phyloP scores from a whole-genome alignment of 306 rosid genomes.

The Arachis stenosperma region DNA sequence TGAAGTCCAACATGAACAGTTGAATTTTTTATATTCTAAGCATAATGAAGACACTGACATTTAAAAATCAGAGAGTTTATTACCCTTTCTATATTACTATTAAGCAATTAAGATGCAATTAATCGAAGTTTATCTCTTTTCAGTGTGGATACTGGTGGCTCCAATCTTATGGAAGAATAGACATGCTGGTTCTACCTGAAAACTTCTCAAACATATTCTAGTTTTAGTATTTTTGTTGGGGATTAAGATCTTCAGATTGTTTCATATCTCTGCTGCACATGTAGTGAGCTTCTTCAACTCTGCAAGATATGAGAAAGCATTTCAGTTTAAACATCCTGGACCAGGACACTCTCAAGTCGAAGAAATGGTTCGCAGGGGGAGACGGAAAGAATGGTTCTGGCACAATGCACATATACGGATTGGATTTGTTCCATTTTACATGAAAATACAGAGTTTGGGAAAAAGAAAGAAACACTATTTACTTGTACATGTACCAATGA shows the following conservation, averaged over 20 bases:
- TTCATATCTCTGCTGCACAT: slow-evolving; percentile 30
- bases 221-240: slow-evolving; percentile 26
- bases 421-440: slow-evolving; percentile 22
- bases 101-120: slow-evolving; percentile 12
- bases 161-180: slow-evolving; percentile 78
- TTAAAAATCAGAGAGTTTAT: neutral
- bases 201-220: slow-evolving; percentile 17
- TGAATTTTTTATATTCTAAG: neutral
- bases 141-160: slow-evolving; percentile 92
- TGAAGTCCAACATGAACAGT: slow-evolving; percentile 13
- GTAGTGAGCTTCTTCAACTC: slow-evolving; percentile 37
- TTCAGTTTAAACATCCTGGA: slow-evolving; percentile 28
- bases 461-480: slow-evolving; percentile 27
- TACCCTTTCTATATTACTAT: neutral
- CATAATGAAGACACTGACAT: slow-evolving; percentile 5
- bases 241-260: slow-evolving; percentile 33
- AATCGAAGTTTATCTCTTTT: slow-evolving; percentile 16
- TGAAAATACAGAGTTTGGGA: slow-evolving; percentile 28
- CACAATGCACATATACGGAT: slow-evolving; percentile 28
- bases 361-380: slow-evolving; percentile 28
- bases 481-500: slow-evolving; percentile 41
- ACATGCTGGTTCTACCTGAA: slow-evolving; percentile 50
- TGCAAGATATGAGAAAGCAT: slow-evolving; percentile 34
- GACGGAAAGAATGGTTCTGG: slow-evolving; percentile 33
- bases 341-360: slow-evolving; percentile 40